phyloP scores from a whole-genome alignment of 208 protist species.

The Trypanosoma rangeli region DNA sequence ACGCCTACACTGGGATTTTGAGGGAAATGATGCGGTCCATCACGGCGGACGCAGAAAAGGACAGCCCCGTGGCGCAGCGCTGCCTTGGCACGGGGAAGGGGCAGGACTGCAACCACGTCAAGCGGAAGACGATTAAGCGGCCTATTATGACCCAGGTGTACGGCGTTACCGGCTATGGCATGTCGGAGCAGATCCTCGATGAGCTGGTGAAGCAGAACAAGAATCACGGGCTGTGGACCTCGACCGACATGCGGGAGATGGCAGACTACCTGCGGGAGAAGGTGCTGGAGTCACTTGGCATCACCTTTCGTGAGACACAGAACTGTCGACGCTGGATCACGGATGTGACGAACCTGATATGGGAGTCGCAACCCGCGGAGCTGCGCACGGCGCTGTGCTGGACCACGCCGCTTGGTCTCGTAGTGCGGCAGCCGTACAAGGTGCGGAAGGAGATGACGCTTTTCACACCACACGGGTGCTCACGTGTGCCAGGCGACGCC shows the following conservation, averaged over 20 bases:
- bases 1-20: slow-evolving; percentile 97
- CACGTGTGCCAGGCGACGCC: slow-evolving; percentile 63
- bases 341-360: slow-evolving; percentile 69
- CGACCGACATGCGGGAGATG: slow-evolving; percentile 91
- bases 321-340: slow-evolving; percentile 88
- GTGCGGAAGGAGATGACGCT: slow-evolving; percentile 77
- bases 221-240: slow-evolving; percentile 87
- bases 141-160: slow-evolving; percentile 99
- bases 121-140: slow-evolving; percentile 98
- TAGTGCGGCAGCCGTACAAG: slow-evolving; percentile 97
- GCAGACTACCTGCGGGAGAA: slow-evolving; percentile 87
- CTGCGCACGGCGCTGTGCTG: slow-evolving; percentile 90
- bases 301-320: slow-evolving; percentile 88
- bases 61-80: slow-evolving; percentile 82
- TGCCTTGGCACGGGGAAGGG: slow-evolving; percentile 83
- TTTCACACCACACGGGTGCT: slow-evolving; percentile 83
- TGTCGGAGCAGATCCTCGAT: slow-evolving; percentile 94
- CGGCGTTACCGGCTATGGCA: slow-evolving; percentile 97
- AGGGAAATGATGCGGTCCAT: slow-evolving; percentile 91
- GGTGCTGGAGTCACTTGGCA: slow-evolving; percentile 85
- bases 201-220: slow-evolving; percentile 92
- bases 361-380: slow-evolving; percentile 78
- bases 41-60: slow-evolving; percentile 72
- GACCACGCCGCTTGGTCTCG: slow-evolving; percentile 96
- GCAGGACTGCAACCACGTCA: slow-evolving; percentile 91